A percentile compares a stretch with the other conserved stretches of the same genome.
Conservation (phyloP, 2,329 filamentous ascomycete species). For the Penicillium polonicum region DNA sequence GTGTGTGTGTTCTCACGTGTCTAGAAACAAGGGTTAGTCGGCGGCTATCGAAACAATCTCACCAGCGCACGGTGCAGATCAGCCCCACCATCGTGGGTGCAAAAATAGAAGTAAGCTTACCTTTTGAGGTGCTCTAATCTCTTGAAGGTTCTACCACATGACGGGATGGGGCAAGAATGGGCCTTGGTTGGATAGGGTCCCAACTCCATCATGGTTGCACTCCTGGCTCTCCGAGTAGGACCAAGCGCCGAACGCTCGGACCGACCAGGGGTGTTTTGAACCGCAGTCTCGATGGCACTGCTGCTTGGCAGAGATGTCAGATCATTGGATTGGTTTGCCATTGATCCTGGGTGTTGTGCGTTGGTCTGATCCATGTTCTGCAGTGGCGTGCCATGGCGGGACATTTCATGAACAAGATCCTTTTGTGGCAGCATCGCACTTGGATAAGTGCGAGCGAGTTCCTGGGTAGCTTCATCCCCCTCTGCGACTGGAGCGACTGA, state of each 20-base stretch:
- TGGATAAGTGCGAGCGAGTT: constrained; percentile 70
- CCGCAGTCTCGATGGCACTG: constrained; percentile 56
- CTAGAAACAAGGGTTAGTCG: constrained; percentile 59
- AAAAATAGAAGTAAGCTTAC: constrained; percentile 58
- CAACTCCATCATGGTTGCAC: constrained; percentile 93
- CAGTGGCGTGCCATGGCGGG: constrained; percentile 85
- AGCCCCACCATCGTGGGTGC: constrained; percentile 15
- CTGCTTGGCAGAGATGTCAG: constrained; percentile 63
- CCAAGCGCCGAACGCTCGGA: constrained; percentile 58
- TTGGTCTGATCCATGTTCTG: constrained; percentile 81
- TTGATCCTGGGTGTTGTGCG: constrained; percentile 66
- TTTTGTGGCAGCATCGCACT: constrained; percentile 71
- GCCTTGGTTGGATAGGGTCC: constrained; percentile 97
- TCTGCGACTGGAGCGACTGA: constrained; percentile 82
- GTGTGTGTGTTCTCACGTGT: constrained; percentile 98
- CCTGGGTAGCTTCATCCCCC: constrained; percentile 72
- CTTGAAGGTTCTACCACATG: constrained; percentile 96
- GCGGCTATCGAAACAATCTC: constrained; percentile 50
- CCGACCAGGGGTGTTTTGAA: constrained; percentile 59
- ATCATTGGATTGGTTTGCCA: constrained; percentile 65
- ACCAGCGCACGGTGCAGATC: constrained; percentile 36
- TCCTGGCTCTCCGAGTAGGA: constrained; percentile 84
- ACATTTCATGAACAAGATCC: constrained; percentile 74
- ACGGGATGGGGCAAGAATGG: constrained; percentile 98
- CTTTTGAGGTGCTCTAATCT: constrained; percentile 98